These are phyloP conservation scores for Ganoderma lucidum DNA, from an alignment of 1,284 basidiomycete species.

Conservation along the genomic window DNA sequence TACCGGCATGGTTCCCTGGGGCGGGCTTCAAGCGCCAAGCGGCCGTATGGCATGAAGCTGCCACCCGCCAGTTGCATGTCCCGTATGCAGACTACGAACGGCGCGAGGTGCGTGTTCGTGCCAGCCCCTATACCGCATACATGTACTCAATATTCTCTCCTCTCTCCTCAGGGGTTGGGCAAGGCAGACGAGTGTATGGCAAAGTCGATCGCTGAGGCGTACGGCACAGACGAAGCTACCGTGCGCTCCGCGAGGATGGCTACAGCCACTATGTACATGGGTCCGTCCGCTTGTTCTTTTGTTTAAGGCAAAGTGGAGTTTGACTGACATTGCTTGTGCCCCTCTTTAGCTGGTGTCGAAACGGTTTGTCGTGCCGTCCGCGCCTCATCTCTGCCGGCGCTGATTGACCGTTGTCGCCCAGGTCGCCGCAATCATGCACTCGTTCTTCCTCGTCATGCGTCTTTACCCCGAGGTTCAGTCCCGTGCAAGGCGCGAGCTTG, in stretches of 20 bases:
- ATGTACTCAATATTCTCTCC: not conserved
- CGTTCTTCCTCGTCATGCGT: constrained; percentile 42
- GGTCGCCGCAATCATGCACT: constrained; percentile 22
- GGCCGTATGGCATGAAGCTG: constrained; percentile 28
- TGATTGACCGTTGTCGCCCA: not conserved
- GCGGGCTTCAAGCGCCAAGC: constrained; percentile 43
- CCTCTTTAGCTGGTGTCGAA: constrained; percentile 12
- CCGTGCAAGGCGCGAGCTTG: constrained; percentile 41
- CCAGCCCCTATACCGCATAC: no score
- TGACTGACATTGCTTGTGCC: not conserved
- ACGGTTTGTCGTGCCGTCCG: constrained; percentile 11
- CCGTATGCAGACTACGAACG: constrained; percentile 34
- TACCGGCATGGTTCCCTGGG: constrained; percentile 49
- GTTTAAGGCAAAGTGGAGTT: no score
- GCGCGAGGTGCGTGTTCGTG: constrained; percentile 12
- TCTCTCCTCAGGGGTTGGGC: not conserved
- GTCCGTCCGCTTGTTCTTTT: constrained; percentile 16
- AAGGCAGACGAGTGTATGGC: constrained; percentile 20
- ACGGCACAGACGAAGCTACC: constrained; percentile 10
- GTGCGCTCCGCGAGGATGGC: constrained; percentile 18
- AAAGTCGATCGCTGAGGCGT: constrained; percentile 16
- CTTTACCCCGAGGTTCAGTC: constrained; percentile 39
- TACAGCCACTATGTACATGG: constrained; percentile 36
- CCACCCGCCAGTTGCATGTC: constrained; percentile 33
- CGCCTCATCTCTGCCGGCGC: not conserved